These are phyloP conservation scores for Fusarium aywerte DNA, from an alignment of 2,329 filamentous ascomycete species.

Conservation along the genomic window DNA sequence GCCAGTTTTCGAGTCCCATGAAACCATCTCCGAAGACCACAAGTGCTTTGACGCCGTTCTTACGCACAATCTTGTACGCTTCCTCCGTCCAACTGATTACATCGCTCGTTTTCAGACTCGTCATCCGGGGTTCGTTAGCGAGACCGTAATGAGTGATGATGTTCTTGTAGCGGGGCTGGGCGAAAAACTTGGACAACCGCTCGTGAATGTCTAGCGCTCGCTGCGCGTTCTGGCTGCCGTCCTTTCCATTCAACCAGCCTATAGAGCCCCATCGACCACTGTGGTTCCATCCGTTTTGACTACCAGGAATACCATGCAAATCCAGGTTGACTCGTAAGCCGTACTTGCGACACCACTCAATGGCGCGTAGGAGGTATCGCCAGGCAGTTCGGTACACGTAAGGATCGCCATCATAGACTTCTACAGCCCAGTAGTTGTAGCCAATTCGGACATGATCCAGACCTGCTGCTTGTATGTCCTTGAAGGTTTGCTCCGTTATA, in stretches of 20 bases:
- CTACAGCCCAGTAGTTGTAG: conserved; percentile 94
- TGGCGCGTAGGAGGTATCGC: conserved; percentile 90
- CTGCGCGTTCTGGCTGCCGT: conserved; percentile 81
- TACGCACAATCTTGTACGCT: conserved; percentile 77
- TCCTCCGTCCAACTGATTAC: conserved; percentile 84
- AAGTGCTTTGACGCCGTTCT: conserved; percentile 77
- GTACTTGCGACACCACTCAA: conserved; percentile 94
- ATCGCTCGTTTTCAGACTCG: conserved; percentile 69
- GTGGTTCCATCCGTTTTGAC: conserved; percentile 98
- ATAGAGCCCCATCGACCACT: conserved; percentile 85
- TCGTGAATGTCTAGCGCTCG: conserved; percentile 89
- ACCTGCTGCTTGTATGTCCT: conserved; percentile 84
- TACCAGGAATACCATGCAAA: conserved; percentile 89
- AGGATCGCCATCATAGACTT: conserved; percentile 84
- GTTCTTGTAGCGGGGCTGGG: conserved; percentile 91
- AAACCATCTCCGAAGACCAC: conserved; percentile 96
- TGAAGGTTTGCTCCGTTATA: conserved; percentile 84
- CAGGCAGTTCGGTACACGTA: conserved; percentile 89
- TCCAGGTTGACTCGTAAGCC: conserved; percentile 94
- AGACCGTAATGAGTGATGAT: conserved; percentile 93
- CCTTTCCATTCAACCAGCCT: conserved; percentile 89
- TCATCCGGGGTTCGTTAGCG: conserved; percentile 94
- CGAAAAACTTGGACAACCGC: conserved; percentile 89
- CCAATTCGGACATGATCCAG: conserved; percentile 97
- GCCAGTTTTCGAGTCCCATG: conserved; percentile 90